phyloP scores from a whole-genome alignment of 495 filamentous ascomycete species.

The Penicillium salamii region DNA sequence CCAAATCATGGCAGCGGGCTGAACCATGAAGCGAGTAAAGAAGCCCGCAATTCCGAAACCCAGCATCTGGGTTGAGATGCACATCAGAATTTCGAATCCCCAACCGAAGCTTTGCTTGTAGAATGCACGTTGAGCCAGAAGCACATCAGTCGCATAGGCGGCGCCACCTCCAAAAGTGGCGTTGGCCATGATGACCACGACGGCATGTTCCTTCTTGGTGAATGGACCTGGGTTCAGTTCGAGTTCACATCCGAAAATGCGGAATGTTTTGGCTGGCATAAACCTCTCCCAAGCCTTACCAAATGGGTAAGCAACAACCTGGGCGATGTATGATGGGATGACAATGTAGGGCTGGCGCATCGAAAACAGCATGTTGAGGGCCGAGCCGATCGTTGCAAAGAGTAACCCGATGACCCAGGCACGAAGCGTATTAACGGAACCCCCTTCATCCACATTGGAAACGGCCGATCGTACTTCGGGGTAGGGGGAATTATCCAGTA shows the following conservation, averaged over 20 bases:
- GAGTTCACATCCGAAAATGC: constrained; percentile 52
- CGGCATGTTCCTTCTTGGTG: constrained; percentile 73
- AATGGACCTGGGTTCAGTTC: constrained; percentile 68
- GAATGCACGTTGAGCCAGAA: constrained; percentile 63
- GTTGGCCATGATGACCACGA: constrained; percentile 70
- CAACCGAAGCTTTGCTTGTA: constrained; percentile 67
- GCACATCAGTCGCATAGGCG: constrained; percentile 66
- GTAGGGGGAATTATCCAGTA: constrained; percentile 68
- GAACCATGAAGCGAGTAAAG: constrained; percentile 60
- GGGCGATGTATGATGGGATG: constrained; percentile 65
- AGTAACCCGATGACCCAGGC: constrained; percentile 71
- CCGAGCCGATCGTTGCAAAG: constrained; percentile 62
- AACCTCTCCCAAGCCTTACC: constrained; percentile 54
- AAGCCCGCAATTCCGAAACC: constrained; percentile 73
- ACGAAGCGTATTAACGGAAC: constrained; percentile 65
- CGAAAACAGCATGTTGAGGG: constrained; percentile 69
- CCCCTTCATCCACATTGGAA: constrained; percentile 59
- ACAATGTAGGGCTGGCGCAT: constrained; percentile 63
- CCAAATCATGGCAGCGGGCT: constrained; percentile 70
- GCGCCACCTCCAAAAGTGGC: constrained; percentile 50
- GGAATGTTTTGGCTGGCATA: constrained; percentile 52
- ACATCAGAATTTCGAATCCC: constrained; percentile 64
- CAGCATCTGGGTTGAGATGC: constrained; percentile 66
- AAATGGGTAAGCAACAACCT: constrained; percentile 68
- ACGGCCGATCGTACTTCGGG: constrained; percentile 54